These are phyloP conservation scores for Priceomyces fermenticarens DNA, from an alignment of 805 yeast genomes.

Conservation along the genomic window DNA sequence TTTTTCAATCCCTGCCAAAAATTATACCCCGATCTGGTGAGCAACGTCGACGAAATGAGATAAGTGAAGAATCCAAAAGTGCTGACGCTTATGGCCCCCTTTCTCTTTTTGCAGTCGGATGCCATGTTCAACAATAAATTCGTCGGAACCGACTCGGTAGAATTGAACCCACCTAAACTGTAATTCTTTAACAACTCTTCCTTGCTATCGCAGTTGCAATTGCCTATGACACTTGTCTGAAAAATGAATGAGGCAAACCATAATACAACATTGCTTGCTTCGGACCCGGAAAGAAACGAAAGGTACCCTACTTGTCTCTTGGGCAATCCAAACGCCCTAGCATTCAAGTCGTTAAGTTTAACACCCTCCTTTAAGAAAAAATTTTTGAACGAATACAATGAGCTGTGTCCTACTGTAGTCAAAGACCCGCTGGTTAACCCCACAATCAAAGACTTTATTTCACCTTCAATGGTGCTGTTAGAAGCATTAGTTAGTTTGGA, in stretches of 20 bases:
- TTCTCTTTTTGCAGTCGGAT: constrained; percentile 4
- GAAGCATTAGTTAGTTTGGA: too few relatives aligned
- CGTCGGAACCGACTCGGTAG: constrained; percentile 2
- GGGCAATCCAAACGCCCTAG: constrained; percentile 4
- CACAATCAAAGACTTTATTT: constrained; percentile 1
- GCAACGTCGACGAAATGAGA: background rate
- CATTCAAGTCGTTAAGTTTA: constrained; percentile 2
- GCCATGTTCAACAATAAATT: constrained; percentile 3
- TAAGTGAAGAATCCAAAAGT: constrained; percentile 6
- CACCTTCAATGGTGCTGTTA: background rate
- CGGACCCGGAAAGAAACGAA: constrained; percentile 6
- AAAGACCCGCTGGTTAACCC: constrained; percentile 3
- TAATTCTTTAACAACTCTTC: constrained; percentile 5
- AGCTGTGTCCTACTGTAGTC: constrained; percentile 1
- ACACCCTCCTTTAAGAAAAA: background rate
- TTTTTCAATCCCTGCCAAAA: too few relatives aligned
- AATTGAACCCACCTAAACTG: constrained; percentile 5
- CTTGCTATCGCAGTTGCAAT: constrained; percentile 6
- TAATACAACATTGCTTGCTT: constrained; percentile 6
- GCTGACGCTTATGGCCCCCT: constrained; percentile 2
- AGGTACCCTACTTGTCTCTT: constrained; percentile 6
- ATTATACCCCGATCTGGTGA: constrained; percentile 2
- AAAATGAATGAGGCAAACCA: constrained; percentile 10
- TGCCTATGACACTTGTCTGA: constrained; percentile 7
- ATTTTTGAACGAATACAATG: constrained; percentile 4